phyloP scores from a whole-genome alignment of 1,139 yeast genomes.

The Meyerozyma elateridarum region DNA sequence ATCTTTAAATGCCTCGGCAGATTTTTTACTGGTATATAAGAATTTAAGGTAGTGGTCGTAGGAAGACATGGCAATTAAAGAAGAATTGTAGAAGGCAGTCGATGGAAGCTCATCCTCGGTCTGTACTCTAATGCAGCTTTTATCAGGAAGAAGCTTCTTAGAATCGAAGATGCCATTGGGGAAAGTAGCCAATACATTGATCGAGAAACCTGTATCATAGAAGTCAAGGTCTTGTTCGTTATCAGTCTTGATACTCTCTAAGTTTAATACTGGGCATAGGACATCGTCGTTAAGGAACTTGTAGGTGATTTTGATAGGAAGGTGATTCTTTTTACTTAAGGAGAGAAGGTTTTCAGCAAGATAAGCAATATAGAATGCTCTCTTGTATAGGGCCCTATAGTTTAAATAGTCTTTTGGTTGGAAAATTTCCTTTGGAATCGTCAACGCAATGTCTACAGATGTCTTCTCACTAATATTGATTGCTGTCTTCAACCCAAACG shows the following conservation, averaged over 20 bases:
- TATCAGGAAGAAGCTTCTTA: conserved; percentile 73
- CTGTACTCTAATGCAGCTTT: conserved; percentile 73
- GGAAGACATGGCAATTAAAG: conserved; percentile 65
- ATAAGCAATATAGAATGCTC: conserved; percentile 81
- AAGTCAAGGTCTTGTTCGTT: conserved; percentile 49
- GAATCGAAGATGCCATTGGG: conserved; percentile 68
- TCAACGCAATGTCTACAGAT: conserved; percentile 71
- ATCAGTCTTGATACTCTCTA: conserved; percentile 49
- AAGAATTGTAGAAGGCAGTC: conserved; percentile 81
- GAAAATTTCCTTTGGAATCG: conserved; percentile 73
- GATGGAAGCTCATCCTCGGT: conserved; percentile 52
- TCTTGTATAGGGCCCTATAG: conserved; percentile 83
- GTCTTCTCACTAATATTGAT: conserved; percentile 57
- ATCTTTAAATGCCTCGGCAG: conserved; percentile 80
- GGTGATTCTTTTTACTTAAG: conserved; percentile 48
- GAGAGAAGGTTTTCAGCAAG: conserved; percentile 60
- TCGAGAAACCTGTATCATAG: conserved; percentile 63
- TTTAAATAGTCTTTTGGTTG: conserved; percentile 87
- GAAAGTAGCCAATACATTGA: conserved; percentile 69
- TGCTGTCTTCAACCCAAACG: conserved; percentile 83
- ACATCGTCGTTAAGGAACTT: conserved; percentile 63
- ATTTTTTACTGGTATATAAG: conserved; percentile 68
- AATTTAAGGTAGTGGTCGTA: conserved; percentile 68
- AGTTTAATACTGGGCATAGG: conserved; percentile 56
- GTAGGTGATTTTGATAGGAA: conserved; percentile 52